Base-by-base conservation (phyloP, 106 monocot species). In the Dioscorea dumetorum region DNA sequence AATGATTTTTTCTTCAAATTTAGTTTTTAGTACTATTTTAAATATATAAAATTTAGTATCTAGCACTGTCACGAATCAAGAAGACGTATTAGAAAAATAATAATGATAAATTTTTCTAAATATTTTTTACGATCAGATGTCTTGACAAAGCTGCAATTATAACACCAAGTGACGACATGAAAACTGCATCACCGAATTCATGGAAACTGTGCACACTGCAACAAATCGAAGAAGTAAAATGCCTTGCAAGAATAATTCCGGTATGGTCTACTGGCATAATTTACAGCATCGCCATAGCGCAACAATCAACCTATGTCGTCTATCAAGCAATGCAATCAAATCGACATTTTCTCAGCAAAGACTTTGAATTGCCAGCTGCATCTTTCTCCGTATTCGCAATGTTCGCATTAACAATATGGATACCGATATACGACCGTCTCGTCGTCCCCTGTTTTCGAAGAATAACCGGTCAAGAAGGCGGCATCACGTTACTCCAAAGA, bases 191-290 rank as follows among this genome's bases (percentile, higher is more conserved):
- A 4, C 0, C 33, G 6, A 71, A 81, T 32, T 76, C 81, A 22
- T 85, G 85, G 85, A 67, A 64, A 0, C 69, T 85, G 1, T 82
- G 79, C 79, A 72, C 57, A 24, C 2, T 72, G 3, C 88, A 89
- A 17, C 82, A 85, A 24, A 79, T 85, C 8, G 88, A 89, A 61
- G 79, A 82, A 56, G 82, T 89, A 22, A 89, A 89, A 66, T 89
- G 88, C 54, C 4, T 89, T 1, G 2, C 72, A 8, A 68, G 88
- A 18, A 62, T 89, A 22, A 68, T 85, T 0, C 88, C 88, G 9
- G 31, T 89, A 2, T 89, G 88, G 88, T 76, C 82, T 9, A 33
- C 82, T 0, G 76, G 74, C 15, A 57, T 79, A 12, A 4, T 85
- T 15, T 85, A 60, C 82, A 61, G 19, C 62, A 24, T 77, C 16